Conservation (phyloP, 2,329 filamentous ascomycete species). For the Nemania abortiva region DNA sequence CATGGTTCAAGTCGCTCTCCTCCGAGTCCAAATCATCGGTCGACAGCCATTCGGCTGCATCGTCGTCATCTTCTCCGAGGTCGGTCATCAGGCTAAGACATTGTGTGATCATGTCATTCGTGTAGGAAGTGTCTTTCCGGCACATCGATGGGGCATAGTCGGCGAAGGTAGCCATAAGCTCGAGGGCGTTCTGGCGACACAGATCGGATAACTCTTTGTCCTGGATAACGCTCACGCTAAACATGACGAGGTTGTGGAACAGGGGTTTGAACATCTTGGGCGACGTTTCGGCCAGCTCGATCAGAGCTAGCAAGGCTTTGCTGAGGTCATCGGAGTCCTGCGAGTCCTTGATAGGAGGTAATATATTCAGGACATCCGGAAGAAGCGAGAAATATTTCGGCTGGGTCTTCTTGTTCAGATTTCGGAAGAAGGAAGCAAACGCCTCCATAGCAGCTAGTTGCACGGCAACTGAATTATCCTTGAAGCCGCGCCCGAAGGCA, state of each 20-base stretch:
- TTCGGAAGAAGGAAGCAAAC: slow-evolving; percentile 95
- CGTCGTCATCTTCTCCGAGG: slow-evolving; percentile 92
- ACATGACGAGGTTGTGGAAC: slow-evolving; percentile 93
- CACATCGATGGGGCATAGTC: slow-evolving; percentile 96
- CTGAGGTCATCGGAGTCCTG: slow-evolving; percentile 92
- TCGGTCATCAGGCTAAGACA: slow-evolving; percentile 99
- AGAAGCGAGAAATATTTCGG: slow-evolving; percentile 88
- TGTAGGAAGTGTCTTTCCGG: slow-evolving; percentile 92
- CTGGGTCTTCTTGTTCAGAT: slow-evolving; percentile 87
- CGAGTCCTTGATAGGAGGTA: slow-evolving; percentile 92
- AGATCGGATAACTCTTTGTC: slow-evolving; percentile 94
- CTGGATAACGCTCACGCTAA: slow-evolving; percentile 92
- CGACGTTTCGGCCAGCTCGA: slow-evolving; percentile 92
- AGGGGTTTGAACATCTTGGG: slow-evolving; percentile 97
- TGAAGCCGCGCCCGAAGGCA: slow-evolving; percentile 92
- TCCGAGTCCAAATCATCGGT: slow-evolving; percentile 96
- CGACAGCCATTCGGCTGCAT: slow-evolving; percentile 91
- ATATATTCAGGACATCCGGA: slow-evolving; percentile 91
- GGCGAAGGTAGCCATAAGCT: slow-evolving; percentile 97
- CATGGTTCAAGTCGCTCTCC: slow-evolving; percentile 96
- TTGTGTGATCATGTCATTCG: slow-evolving; percentile 97
- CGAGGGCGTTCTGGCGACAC: slow-evolving; percentile 92
- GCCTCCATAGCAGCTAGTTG: slow-evolving; percentile 95
- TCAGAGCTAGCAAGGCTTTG: slow-evolving; percentile 88
- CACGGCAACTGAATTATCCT: slow-evolving; percentile 86